phyloP scores from a whole-genome alignment of 2,329 filamentous ascomycete genomes.

The Fusarium sp. region DNA sequence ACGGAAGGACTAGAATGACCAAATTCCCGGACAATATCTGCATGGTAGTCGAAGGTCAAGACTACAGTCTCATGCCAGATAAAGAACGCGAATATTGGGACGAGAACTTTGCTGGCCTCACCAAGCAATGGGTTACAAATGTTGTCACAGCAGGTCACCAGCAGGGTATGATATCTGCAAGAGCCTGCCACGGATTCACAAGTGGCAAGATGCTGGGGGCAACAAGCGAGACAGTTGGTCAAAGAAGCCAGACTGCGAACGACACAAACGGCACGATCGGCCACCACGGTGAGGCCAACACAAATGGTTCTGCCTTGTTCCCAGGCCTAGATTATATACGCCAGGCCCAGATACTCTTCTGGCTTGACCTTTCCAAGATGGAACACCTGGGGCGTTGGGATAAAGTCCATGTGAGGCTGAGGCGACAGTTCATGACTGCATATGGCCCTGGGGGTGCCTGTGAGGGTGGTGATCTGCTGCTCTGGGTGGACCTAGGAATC shows the following conservation, averaged over 20 bases:
- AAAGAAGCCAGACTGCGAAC: background rate
- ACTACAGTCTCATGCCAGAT: slow-evolving; percentile 2
- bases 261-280: background rate
- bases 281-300: background rate
- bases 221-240: background rate
- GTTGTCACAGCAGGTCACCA: slow-evolving; percentile 7
- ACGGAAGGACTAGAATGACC: background rate
- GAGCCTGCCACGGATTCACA: slow-evolving; percentile 1
- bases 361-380: slow-evolving; percentile 30
- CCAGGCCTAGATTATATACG: slow-evolving; percentile 18
- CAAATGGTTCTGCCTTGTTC: background rate
- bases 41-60: background rate
- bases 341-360: slow-evolving; percentile 28
- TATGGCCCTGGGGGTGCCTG: slow-evolving; percentile 22
- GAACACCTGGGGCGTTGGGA: slow-evolving; percentile 31
- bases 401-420: slow-evolving; percentile 31
- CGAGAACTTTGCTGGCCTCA: slow-evolving; percentile 20
- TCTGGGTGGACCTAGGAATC: slow-evolving; percentile 34
- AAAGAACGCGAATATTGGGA: slow-evolving; percentile 11
- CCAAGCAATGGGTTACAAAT: slow-evolving; percentile 19
- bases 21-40: background rate
- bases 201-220: background rate
- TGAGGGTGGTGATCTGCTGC: slow-evolving; percentile 15
- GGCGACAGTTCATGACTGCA: slow-evolving; percentile 19
- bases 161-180: slow-evolving; percentile 2